Base-by-base conservation (phyloP, 345 rosid genomes). In the Lepidium sativum region DNA sequence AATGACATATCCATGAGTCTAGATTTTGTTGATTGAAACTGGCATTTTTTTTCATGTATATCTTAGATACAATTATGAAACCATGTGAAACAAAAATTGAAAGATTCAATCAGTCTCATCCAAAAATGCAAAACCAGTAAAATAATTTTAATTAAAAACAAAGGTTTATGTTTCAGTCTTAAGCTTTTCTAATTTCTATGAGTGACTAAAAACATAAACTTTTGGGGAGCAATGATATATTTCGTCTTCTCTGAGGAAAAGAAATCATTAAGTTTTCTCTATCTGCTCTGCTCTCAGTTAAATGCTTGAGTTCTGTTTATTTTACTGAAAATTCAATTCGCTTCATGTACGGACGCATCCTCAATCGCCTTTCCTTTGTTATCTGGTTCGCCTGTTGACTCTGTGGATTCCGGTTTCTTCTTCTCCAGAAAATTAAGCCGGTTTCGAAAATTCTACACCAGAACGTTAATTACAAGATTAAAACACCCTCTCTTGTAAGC, bases 381-480 rank as follows among this genome's bases (percentile, higher is more conserved):
- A 54, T 48, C 64, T 63, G 52, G 4, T 54, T 54, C 45, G 1
- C 17, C 38, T 61, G 29, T 23, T 8, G 47, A 18, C 50, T 67
- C 73, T 0, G 25, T 31, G 39, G 75, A 33, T 63, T 64, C 76
- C 9, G 27, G 42, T 63, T 71, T 23, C 38, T 44, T 56, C 42
- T 44, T 59, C 72, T 73, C 77, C 32, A 67, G 53, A 53, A 42
- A 44, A 7, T 53, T 58, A 51, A 73, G 68, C 7, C 54, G 55
- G 44, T 53, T 66, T 60, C 57, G 68, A 43, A 73, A 73, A 5
- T 20, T 27, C 77, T 73, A 72, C 60, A 54, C 21, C 54, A 69
- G 0, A 42, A 42, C 4, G 20, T 50, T 59, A 18, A n/a, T 39
- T 12, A 37, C 13, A 23, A 1, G 16, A 49, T 68, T 1, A 38